Percentiles rank a stretch among this genome's conserved stretches.
These are phyloP conservation scores for Sutorius eximius DNA, from an alignment of 1,284 basidiomycete genomes.

Conservation along the genomic window DNA sequence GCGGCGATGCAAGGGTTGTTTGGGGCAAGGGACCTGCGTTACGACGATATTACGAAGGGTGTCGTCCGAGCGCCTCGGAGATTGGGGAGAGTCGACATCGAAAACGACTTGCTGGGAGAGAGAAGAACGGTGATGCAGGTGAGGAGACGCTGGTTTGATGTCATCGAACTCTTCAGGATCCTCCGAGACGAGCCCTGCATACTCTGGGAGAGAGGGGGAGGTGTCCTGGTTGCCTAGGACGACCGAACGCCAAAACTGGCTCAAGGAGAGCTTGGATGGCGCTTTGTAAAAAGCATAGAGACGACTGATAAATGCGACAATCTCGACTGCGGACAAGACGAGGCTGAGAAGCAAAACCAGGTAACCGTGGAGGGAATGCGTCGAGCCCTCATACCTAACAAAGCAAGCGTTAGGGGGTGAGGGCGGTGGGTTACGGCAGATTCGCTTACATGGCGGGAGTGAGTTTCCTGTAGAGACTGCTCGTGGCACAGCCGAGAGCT, in stretches of 20 bases:
- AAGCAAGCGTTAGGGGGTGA: conserved; percentile 14
- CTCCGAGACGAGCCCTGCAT: conserved; percentile 53
- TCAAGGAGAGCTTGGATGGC: conserved; percentile 46
- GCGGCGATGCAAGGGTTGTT: conserved; percentile 37
- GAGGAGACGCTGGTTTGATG: conserved; percentile 18
- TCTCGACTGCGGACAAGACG: conserved; percentile 59
- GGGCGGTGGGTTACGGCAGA: conserved; percentile 3
- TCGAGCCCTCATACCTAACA: conserved; percentile 65
- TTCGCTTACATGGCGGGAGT: conserved; percentile 74
- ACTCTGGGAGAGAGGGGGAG: conserved; percentile 40
- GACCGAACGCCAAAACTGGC: conserved; percentile 54
- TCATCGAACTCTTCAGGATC: conserved; percentile 57
- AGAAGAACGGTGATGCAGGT: conserved; percentile 37
- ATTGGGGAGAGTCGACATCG: conserved; percentile 42
- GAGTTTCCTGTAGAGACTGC: conserved; percentile 66
- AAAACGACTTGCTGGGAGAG: conserved; percentile 58
- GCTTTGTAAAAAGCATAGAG: conserved; percentile 47
- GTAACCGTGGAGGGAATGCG: conserved; percentile 67
- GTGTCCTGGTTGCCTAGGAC: conserved; percentile 47
- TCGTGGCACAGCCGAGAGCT: conserved; percentile 61
- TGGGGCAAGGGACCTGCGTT: conserved; percentile 16
- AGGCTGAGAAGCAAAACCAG: conserved; percentile 55
- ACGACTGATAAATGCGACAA: conserved; percentile 48
- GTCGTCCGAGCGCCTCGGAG: conserved; percentile 59
- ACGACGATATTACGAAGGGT: conserved; percentile 53